A percentile compares a stretch with the other conserved stretches of the same genome.
Evolutionary conservation across 140 eudicot species (phyloP).

Genomic region (Ambrosia hybrid): DNA sequence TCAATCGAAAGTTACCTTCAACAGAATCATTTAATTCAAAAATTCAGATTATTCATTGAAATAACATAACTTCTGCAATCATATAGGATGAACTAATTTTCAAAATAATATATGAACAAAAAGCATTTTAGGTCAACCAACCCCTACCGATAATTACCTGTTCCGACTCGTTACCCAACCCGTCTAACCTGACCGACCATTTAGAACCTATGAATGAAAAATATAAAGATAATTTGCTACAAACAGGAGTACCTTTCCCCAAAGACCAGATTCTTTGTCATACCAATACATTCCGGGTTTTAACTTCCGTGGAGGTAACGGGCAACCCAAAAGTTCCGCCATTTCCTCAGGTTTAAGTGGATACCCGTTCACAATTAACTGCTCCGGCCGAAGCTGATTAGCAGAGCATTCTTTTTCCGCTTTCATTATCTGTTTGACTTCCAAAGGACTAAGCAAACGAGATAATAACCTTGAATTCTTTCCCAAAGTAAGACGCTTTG

Average conservation of each 20-base stretch:
- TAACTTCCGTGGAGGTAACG: slow-evolving; percentile 77
- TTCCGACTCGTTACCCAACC: neutral
- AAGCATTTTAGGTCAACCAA: neutral
- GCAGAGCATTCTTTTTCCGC: slow-evolving; percentile 95
- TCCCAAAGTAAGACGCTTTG: slow-evolving; percentile 69
- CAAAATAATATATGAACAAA: neutral
- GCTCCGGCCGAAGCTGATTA: slow-evolving; percentile 96
- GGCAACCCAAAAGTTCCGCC: slow-evolving; percentile 82
- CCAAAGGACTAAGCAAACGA: slow-evolving; percentile 81
- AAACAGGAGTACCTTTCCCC: slow-evolving; percentile 82
- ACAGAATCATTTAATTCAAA: neutral
- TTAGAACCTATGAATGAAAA: neutral
- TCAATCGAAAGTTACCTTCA: neutral
- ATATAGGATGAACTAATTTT: neutral
- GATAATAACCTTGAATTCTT: slow-evolving; percentile 83
- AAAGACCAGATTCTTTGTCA: slow-evolving; percentile 96
- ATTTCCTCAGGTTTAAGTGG: slow-evolving; percentile 92
- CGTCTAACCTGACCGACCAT: slow-evolving; percentile 1
- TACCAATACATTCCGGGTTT: slow-evolving; percentile 97
- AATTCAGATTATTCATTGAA: neutral
- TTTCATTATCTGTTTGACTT: slow-evolving; percentile 88
- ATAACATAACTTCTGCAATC: neutral
- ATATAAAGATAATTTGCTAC: slow-evolving; percentile 2
- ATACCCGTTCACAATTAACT: slow-evolving; percentile 74
- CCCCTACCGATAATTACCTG: neutral